Percentiles rank a stretch among this genome's conserved stretches.
These are phyloP conservation scores for Tolypocladium ovalisporum DNA, from an alignment of 2,329 filamentous ascomycete species.

Conservation along the genomic window DNA sequence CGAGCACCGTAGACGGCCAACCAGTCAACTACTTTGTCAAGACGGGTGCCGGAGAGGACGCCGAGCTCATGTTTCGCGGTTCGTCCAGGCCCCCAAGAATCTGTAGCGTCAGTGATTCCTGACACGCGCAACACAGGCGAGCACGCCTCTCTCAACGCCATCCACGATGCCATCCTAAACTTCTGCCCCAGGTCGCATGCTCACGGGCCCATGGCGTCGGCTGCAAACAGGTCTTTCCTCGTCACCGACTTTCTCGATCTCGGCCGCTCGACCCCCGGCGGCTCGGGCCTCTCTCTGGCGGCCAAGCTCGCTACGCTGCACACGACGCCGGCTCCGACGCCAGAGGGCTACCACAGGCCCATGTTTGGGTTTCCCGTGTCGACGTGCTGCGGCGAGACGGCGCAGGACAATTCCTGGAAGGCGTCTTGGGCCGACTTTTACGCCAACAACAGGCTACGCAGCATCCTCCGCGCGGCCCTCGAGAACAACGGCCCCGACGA, in stretches of 20 bases:
- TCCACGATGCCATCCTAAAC: conserved; percentile 58
- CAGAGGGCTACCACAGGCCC: conserved; percentile 44
- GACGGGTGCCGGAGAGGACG: conserved; percentile 47
- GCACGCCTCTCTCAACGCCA: conserved; percentile 72
- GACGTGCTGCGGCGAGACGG: conserved; percentile 79
- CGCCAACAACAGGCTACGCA: conserved; percentile 60
- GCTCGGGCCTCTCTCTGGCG: conserved; percentile 51
- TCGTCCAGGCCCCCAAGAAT: conserved; percentile 4
- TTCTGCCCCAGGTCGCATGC: conserved; percentile 70
- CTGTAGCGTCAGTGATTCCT: too few species aligned
- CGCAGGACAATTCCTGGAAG: conserved; percentile 66
- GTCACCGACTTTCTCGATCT: conserved; percentile 76
- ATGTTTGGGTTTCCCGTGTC: conserved; percentile 76
- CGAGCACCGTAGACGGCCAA: conserved; percentile 33
- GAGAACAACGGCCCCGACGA: conserved; percentile 52
- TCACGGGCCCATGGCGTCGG: conserved; percentile 48
- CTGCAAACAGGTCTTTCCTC: conserved; percentile 42
- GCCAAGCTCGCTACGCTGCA: conserved; percentile 71
- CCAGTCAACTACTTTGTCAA: conserved; percentile 60
- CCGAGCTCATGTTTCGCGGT: conserved; percentile 62
- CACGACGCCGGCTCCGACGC: conserved; percentile 58
- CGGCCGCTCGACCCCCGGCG: conserved; percentile 25
- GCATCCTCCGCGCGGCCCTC: conserved; percentile 48
- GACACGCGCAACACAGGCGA: conserved; percentile 56
- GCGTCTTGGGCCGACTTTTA: conserved; percentile 79